phyloP scores from a whole-genome alignment of 2,329 filamentous ascomycete genomes.

The Fusarium verticillioides region DNA sequence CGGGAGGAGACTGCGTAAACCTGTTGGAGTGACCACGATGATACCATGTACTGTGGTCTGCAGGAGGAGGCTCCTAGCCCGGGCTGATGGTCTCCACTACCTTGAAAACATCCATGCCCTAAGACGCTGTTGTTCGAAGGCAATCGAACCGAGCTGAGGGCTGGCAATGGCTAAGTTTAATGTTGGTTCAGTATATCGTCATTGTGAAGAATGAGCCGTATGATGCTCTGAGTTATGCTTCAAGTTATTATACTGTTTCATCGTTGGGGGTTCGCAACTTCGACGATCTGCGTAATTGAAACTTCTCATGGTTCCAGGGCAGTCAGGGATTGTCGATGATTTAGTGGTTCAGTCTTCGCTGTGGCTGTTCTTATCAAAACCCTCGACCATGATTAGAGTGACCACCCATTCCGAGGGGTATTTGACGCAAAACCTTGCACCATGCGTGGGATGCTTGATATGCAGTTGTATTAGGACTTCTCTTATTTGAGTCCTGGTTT shows the following conservation, averaged over 20 bases:
- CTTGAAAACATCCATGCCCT: slow-evolving; percentile 33
- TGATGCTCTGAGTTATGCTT: background rate
- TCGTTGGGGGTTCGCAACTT: background rate
- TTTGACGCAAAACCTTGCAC: background rate
- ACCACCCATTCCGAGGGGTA: slow-evolving; percentile 10
- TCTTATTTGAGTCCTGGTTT: background rate
- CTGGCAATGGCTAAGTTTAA: slow-evolving; percentile 3
- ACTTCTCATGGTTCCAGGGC: slow-evolving; percentile 21
- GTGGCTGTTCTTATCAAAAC: slow-evolving; percentile 33
- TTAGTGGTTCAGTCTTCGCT: slow-evolving; percentile 12
- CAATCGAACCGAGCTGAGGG: slow-evolving; percentile 27
- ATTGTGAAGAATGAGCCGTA: slow-evolving; percentile 7
- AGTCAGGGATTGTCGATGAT: slow-evolving; percentile 18
- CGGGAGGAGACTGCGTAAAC: slow-evolving; percentile 25
- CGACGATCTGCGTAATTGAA: slow-evolving; percentile 30
- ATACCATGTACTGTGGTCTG: slow-evolving; percentile 23
- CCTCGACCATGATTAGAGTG: slow-evolving; percentile 11
- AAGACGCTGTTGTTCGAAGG: slow-evolving; percentile 24
- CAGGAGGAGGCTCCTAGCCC: slow-evolving; percentile 33
- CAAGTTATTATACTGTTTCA: background rate
- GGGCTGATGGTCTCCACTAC: slow-evolving; percentile 35
- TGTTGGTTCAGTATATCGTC: slow-evolving; percentile 14
- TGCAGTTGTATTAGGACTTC: slow-evolving; percentile 2
- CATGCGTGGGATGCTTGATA: slow-evolving; percentile 2
- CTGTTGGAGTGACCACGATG: slow-evolving; percentile 21